Evolutionary conservation across 2,329 filamentous ascomycete species (phyloP).

Genomic region (Colletotrichum sp.): DNA sequence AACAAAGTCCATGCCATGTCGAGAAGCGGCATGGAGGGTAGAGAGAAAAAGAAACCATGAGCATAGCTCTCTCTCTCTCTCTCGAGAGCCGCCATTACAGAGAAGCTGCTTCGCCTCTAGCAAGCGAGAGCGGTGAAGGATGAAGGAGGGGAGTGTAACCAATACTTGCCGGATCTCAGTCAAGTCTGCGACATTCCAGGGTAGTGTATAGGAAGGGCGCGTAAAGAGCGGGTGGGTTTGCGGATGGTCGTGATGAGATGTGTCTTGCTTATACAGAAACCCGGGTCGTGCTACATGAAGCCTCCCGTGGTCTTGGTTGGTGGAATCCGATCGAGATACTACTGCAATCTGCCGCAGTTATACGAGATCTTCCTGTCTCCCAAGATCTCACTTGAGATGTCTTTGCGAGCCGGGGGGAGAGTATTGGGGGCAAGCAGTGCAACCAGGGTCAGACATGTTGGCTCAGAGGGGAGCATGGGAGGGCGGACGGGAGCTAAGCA

Average conservation of each 20-base stretch:
- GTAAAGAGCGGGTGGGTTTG: constrained; percentile 10
- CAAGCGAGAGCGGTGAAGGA: constrained; percentile 24
- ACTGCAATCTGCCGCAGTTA: constrained; percentile 24
- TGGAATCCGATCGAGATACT: constrained; percentile 23
- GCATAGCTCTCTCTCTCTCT: not conserved
- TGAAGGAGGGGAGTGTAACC: constrained; percentile 22
- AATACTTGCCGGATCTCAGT: constrained; percentile 25
- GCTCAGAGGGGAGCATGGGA: not conserved
- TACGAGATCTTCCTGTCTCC: constrained; percentile 25
- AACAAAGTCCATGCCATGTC: not conserved
- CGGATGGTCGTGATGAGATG: constrained; percentile 13
- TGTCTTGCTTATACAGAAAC: constrained; percentile 22
- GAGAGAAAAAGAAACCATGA: constrained; percentile 15
- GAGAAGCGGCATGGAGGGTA: not conserved
- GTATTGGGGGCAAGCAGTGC: constrained; percentile 4
- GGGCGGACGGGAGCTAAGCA: not conserved
- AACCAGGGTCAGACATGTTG: constrained; percentile 4
- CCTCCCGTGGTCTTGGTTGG: constrained; percentile 23
- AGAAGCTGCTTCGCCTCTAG: constrained; percentile 2
- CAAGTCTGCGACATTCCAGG: constrained; percentile 23
- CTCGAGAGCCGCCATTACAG: not conserved
- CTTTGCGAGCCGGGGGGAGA: constrained; percentile 2
- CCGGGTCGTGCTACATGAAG: constrained; percentile 16
- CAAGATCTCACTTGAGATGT: constrained; percentile 17
- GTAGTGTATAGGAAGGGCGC: constrained; percentile 17